Evolutionary conservation across 2,329 filamentous ascomycete species (phyloP), one percentile per base, ranked within the genome.

Genomic region (Passalora sequoiae): DNA sequence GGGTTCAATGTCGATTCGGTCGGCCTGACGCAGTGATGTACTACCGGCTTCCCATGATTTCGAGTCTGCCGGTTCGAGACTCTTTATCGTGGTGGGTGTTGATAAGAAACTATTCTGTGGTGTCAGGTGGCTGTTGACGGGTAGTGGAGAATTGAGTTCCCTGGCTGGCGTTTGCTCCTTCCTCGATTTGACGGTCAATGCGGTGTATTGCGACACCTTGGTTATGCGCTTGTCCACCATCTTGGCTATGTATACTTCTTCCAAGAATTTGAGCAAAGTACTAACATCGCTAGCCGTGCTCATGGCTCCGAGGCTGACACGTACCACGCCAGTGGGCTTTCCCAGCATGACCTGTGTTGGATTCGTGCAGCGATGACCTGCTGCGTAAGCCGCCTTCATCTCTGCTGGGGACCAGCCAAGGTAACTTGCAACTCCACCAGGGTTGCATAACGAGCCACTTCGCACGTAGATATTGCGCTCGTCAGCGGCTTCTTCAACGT

Each of bases 291-390:
- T 60, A 15, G 69, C 59, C 2, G 75, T 80, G 48, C 73, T 80
- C 76, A 80, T 80, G 9, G 78, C 77, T 0, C 80, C 80, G 2
- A 83, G 64, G 46, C 76, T 80, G 4, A 73, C 75, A 15, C 80
- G 69, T 5, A 81, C 76, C 31, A 83, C 77, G 0, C 80, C 80
- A 19, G 77, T 79, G 1, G 77, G 71, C 33, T 73, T 68, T 13
- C 74, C 71, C 8, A 74, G 64, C 46, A 79, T 71, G 19, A 80
- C 57, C 49, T 77, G 72, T 16, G 71, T 67, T 1, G 73, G 74
- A 19, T 74, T 69, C 1, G 72, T 69, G 53, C 80, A 83, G 22
- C 76, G 70, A 59, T 81, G 75, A 0, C 80, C 79, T 3, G 71
- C 70, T 1, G 72, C 74, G 44, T 73, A 75, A 12, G 77, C 73